Percentiles rank a stretch among this genome's conserved stretches.
Evolutionary conservation across 2,329 filamentous ascomycete genomes (phyloP).

Genomic region (Colletotrichum coccodes): DNA sequence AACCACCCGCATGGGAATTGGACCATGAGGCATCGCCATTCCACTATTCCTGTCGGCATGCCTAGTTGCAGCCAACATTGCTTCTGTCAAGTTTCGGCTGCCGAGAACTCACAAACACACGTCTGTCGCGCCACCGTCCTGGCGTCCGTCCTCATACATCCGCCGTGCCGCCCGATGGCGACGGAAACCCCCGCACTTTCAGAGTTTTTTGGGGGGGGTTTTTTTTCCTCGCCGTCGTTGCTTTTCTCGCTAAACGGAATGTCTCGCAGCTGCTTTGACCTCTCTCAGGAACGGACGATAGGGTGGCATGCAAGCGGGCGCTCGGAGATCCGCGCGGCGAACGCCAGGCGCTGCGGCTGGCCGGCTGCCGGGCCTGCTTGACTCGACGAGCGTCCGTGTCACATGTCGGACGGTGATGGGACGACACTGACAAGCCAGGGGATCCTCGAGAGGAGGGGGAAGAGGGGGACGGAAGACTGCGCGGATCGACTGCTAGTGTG

Average conservation of each 20-base stretch:
- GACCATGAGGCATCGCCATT: background rate
- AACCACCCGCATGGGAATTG: background rate
- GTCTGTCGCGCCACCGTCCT: background rate
- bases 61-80: constrained; percentile 15
- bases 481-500: constrained; percentile 14
- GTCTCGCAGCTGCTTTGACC: constrained; percentile 26
- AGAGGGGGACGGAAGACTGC: background rate
- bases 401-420: constrained; percentile 7
- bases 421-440: constrained; percentile 30
- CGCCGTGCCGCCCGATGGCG: background rate
- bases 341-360: background rate
- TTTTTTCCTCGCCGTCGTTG: background rate
- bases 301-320: background rate
- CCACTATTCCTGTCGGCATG: background rate
- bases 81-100: constrained; percentile 8
- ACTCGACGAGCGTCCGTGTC: constrained; percentile 26
- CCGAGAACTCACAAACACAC: background rate
- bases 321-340: constrained; percentile 11
- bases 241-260: constrained; percentile 24
- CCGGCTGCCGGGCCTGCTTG: constrained; percentile 9
- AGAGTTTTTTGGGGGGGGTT: background rate
- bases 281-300: background rate
- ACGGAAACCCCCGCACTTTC: background rate
- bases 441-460: constrained; percentile 6
- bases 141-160: background rate